Percentiles rank a stretch among this genome's conserved stretches.
phyloP scores from a whole-genome alignment of 2,329 filamentous ascomycete species.

The Colletotrichum tofieldiae region DNA sequence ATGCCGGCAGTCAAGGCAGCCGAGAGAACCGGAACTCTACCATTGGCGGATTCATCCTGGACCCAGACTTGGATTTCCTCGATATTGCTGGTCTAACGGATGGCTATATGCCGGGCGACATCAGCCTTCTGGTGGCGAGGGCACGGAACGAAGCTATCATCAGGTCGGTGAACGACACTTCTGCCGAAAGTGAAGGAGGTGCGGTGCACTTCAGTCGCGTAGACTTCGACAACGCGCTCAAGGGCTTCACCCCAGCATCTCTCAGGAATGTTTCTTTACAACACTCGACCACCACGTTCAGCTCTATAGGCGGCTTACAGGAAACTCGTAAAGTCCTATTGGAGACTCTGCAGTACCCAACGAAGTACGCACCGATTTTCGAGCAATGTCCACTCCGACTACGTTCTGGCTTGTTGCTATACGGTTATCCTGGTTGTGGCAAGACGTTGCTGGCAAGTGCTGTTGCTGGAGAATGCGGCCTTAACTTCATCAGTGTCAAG shows the following conservation, averaged over 20 bases:
- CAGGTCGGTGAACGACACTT: slow-evolving; percentile 76
- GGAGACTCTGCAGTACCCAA: slow-evolving; percentile 96
- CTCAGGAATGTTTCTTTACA: slow-evolving; percentile 95
- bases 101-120: slow-evolving; percentile 97
- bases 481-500: slow-evolving; percentile 99
- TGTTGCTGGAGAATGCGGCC: slow-evolving; percentile 96
- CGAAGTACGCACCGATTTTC: slow-evolving; percentile 98
- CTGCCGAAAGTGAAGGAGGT: slow-evolving; percentile 58
- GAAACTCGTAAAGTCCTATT: slow-evolving; percentile 92
- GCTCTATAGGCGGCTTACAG: slow-evolving; percentile 89
- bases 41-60: slow-evolving; percentile 79
- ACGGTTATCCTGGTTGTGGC: slow-evolving; percentile 95
- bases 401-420: slow-evolving; percentile 91
- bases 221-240: slow-evolving; percentile 88
- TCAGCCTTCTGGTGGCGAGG: slow-evolving; percentile 87
- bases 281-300: slow-evolving; percentile 92
- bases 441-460: slow-evolving; percentile 97
- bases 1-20: slow-evolving; percentile 75
- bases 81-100: slow-evolving; percentile 95
- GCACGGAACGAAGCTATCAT: slow-evolving; percentile 95
- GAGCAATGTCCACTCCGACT: slow-evolving; percentile 95
- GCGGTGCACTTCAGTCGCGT: slow-evolving; percentile 76
- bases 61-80: slow-evolving; percentile 87
- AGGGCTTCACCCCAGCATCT: slow-evolving; percentile 95
- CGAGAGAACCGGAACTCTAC: slow-evolving; percentile 53